Conservation (phyloP, 306 rosid genomes). For the Sesbania bispinosa region DNA sequence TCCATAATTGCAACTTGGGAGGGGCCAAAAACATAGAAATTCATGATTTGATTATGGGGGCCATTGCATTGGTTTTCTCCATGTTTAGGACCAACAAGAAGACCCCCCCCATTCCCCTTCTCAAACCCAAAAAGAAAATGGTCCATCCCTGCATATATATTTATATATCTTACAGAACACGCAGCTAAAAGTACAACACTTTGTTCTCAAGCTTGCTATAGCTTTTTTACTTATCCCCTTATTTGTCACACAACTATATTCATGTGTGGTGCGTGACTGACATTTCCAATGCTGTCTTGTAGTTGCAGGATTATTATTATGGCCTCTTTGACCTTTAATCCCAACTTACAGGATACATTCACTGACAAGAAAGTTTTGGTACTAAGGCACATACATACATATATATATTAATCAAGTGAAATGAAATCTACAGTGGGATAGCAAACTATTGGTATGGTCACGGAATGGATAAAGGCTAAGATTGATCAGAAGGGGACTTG, state of each 20-base stretch:
- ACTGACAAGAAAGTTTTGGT: slow-evolving; percentile 33
- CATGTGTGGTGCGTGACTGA: slow-evolving; percentile 48
- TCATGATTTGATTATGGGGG: slow-evolving; percentile 2
- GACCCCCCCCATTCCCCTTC: neutral
- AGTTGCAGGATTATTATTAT: slow-evolving; percentile 34
- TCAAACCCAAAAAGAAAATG: neutral
- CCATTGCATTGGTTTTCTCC: neutral
- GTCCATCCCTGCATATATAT: neutral
- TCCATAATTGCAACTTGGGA: slow-evolving; percentile 15
- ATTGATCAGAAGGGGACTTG: slow-evolving; percentile 15
- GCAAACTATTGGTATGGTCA: slow-evolving; percentile 32
- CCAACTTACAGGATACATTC: slow-evolving; percentile 30
- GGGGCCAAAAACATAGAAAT: slow-evolving; percentile 17
- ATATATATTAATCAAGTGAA: neutral
- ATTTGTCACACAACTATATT: slow-evolving; percentile 23
- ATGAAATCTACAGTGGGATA: slow-evolving; percentile 23
- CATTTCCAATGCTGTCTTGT: slow-evolving; percentile 39
- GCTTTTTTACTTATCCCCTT: neutral
- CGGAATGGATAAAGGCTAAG: slow-evolving; percentile 31
- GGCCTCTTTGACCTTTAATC: slow-evolving; percentile 45
- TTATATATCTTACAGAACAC: neutral
- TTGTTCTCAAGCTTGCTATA: slow-evolving; percentile 22
- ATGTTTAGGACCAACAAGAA: neutral
- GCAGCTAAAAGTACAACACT: slow-evolving; percentile 17
- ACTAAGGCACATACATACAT: neutral